phyloP scores from a whole-genome alignment of 2,329 filamentous ascomycete species.

The Microdochium nivale region DNA sequence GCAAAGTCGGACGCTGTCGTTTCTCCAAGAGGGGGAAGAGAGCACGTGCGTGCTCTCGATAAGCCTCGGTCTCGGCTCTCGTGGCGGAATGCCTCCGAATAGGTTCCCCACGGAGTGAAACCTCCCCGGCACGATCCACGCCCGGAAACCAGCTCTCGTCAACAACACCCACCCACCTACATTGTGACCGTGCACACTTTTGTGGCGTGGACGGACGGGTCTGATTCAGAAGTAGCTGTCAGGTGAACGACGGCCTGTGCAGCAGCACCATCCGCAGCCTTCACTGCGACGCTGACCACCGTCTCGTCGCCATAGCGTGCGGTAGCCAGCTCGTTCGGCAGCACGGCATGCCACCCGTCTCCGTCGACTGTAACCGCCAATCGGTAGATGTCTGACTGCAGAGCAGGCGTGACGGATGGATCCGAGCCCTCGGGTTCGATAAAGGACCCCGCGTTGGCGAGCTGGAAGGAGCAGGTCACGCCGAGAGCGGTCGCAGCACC shows the following conservation, averaged over 20 bases:
- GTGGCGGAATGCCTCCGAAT: too few relatives aligned
- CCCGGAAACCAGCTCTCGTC: background rate
- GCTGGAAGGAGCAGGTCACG: conserved; percentile 34
- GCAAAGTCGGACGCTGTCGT: too few relatives aligned
- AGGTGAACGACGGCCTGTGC: conserved; percentile 29
- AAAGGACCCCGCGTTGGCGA: conserved; percentile 35
- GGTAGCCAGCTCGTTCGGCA: conserved; percentile 30
- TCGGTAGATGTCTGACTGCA: conserved; percentile 36
- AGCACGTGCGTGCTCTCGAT: too few relatives aligned
- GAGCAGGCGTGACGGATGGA: conserved; percentile 27
- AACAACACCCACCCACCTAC: background rate
- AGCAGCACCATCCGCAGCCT: conserved; percentile 19
- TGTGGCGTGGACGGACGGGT: conserved; percentile 17
- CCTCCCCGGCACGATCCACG: too few relatives aligned
- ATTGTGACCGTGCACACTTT: conserved; percentile 20
- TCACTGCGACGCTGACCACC: conserved; percentile 32
- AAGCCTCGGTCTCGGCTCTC: too few relatives aligned
- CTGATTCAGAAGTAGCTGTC: conserved; percentile 36
- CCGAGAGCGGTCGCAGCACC: conserved; percentile 17
- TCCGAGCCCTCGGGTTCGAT: conserved; percentile 13
- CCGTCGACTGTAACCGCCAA: conserved; percentile 33
- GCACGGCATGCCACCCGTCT: conserved; percentile 34
- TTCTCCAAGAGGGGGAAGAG: too few relatives aligned
- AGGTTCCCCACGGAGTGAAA: too few relatives aligned
- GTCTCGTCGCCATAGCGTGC: conserved; percentile 30